Percentiles rank a stretch among this genome's conserved stretches.
These are phyloP conservation scores for Sicyos baderoa DNA, from an alignment of 306 rosid species.

Conservation along the genomic window DNA sequence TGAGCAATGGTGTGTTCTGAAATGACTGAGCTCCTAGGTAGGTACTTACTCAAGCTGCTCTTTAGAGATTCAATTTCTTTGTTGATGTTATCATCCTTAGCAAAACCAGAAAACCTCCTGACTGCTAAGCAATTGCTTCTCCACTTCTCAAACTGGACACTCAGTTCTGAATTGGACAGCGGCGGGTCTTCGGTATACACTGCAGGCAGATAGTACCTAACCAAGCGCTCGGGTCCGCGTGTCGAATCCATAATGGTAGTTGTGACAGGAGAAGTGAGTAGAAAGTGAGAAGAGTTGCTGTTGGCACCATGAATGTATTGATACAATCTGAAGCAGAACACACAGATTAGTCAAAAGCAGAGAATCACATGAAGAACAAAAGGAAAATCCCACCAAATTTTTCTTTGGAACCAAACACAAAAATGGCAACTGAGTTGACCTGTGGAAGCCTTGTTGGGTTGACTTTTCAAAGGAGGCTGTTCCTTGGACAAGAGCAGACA, in stretches of 20 bases:
- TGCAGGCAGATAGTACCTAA: slow-evolving; percentile 37
- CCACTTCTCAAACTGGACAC: slow-evolving; percentile 45
- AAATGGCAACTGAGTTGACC: slow-evolving; percentile 25
- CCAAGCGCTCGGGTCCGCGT: slow-evolving; percentile 24
- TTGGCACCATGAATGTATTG: slow-evolving; percentile 61
- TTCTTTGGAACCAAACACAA: slow-evolving; percentile 8
- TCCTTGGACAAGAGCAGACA: slow-evolving; percentile 41
- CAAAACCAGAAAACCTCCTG: slow-evolving; percentile 59
- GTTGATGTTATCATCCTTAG: slow-evolving; percentile 39
- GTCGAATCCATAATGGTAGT: slow-evolving; percentile 36
- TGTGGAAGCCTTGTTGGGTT: slow-evolving; percentile 62
- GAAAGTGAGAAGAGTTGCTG: slow-evolving; percentile 34
- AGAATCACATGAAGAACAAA: no score
- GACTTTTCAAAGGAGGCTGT: slow-evolving; percentile 49
- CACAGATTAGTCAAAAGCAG: background rate
- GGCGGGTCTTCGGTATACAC: slow-evolving; percentile 37
- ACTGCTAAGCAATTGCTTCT: slow-evolving; percentile 50
- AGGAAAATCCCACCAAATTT: background rate
- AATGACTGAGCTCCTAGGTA: slow-evolving; percentile 11
- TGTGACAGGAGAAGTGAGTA: slow-evolving; percentile 51
- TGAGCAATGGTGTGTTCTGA: slow-evolving; percentile 52
- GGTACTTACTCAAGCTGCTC: slow-evolving; percentile 34
- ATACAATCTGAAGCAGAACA: slow-evolving; percentile 47
- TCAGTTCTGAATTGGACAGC: slow-evolving; percentile 44
- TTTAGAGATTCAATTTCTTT: slow-evolving; percentile 42